Evolutionary conservation across 331 rosid genomes (phyloP), one percentile per base, ranked within the genome.

Genomic region (Telfairia occidentalis): DNA sequence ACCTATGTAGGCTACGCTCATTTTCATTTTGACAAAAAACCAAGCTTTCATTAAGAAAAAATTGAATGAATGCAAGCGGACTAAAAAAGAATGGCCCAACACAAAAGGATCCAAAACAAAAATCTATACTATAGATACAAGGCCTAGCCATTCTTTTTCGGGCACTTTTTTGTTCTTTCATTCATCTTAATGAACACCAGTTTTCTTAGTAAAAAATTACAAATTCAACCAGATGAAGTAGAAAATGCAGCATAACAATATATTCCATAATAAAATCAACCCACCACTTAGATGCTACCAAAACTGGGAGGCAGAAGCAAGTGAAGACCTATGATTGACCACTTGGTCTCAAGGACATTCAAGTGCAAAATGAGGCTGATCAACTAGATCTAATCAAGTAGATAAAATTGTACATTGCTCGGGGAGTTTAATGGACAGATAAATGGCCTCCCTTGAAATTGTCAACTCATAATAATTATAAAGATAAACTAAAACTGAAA

Each of bases 401-500:
- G 48, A 73, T 32, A 15, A 0, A 26, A 42, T 29, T 9, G n/a
- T 7, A 48, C 18, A 19, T 76, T 19, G 52, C 53, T 48, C 29
- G 18, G 28, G 52, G 52, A 53, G 38, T 35, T 29, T n/a, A 5
- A 49, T 21, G 19, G 77, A n/a, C 59, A 46, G 29, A 49, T 49
- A 32, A 52, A 35, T 15, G 2, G 2, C 58, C 34, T 26, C 40
- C 48, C 48, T 19, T 19, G 18, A 52, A 38, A 49, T 28, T 49
- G 52, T 73, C 32, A 73, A n/a, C 65, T 34, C 26, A 19, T 7
- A 72, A 34, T 21, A 13, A 49, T 72, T 72, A 30, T 50, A 9
- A 50, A 71, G 45, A 73, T 5, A 16, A 40, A 69, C 29, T 29
- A n/a, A 55, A 65, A 66, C 75, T 46, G 76, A 37, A 79, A 85